Base-by-base conservation (phyloP, 768 basidiomycete genomes). In the Tulasnella sp. region DNA sequence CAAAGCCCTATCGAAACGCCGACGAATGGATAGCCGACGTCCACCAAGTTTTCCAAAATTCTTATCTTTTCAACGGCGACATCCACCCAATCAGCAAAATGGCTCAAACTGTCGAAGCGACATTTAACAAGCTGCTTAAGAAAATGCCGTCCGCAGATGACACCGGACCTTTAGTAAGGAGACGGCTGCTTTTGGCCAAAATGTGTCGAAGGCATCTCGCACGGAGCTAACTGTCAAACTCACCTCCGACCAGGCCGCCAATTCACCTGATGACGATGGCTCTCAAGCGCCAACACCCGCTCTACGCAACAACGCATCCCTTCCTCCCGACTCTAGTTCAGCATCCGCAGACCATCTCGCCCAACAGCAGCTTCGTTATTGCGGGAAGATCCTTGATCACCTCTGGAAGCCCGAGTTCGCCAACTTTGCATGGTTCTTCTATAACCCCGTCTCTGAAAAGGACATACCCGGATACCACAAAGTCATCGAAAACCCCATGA, bases 51-150 rank as follows among this genome's bases (percentile, higher is more conserved):
- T 85, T 84, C 83, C 80, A 83, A 75, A 86, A 86, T 79, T 84
- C 83, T 45, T 81, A 82, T 77, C 83, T 80, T 38, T 86, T 85
- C 80, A 86, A 86, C 80, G 85, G 85, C 0, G 82, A 81, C 15
- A 83, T 84, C 77, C 80, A 81, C 42, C 75, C 75, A 15, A 82
- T 85, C 75, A 79, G 78, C 12, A 76, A 77, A 38, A 81, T 80
- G 78, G 85, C 84, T 1, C 80, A 81, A 31, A 79, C 78, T 49
- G 78, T 85, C 76, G 81, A 83, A 76, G 80, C 80, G 36, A 79
- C 79, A 19, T 84, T 83, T 52, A 84, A 85, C 70, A 84, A 81
- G 78, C 68, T 78, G 58, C 73, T 83, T 45, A 76, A 80, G 5
- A 81, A 80, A n/a, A 77, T 83, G 37, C 85, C 85, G 2, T 72